Evolutionary conservation across 1,284 basidiomycete genomes (phyloP), one percentile per base, ranked within the genome.

Genomic region (Mycena citricolor): DNA sequence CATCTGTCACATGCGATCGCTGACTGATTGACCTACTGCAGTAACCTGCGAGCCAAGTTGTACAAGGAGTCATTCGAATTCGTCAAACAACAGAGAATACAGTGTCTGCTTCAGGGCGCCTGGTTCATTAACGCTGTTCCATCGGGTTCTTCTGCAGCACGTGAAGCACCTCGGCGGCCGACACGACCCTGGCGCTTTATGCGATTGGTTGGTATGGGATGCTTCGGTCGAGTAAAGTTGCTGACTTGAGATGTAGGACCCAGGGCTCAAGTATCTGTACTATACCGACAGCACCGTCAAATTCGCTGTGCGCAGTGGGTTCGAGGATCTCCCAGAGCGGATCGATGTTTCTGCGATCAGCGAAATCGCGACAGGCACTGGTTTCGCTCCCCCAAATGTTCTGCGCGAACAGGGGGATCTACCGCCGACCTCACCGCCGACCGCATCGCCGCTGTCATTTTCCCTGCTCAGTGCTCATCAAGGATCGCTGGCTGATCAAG

Each of bases 41-140:
- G 89, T 44, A 93, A 90, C 61, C 68, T 98, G 42, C 81, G 91
- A 29, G 86, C 85, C 21, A 90, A 90, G 57, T 73, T 97, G 28
- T 90, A 90, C 68, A 88, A 84, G 56, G 94, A 97, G 61, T 94
- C 91, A 12, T 93, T 84, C 58, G 93, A 95, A 58, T 95, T 97
- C 58, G 86, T 98, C 21, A 76, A 87, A 22, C 86, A 91, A 61
- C 94, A 98, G 66, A 77, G 94, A 33, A 85, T 94, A 56, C 86
- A 90, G 54, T 94, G 90, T 60, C 63, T 95, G 31, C 67, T 91
- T 36, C 86, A 91, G 59, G 91, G 91, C n/a, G 87, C 90, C 25
- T 94, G 91, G 91, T 94, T 94, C 64, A 77, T 87, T 52, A 90
- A 87, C 57, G 86, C 79, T 5, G 64, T 85, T 29, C 79, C 79